Conservation (phyloP, 2,329 filamentous ascomycete genomes). For the Beauveria medogensis region DNA sequence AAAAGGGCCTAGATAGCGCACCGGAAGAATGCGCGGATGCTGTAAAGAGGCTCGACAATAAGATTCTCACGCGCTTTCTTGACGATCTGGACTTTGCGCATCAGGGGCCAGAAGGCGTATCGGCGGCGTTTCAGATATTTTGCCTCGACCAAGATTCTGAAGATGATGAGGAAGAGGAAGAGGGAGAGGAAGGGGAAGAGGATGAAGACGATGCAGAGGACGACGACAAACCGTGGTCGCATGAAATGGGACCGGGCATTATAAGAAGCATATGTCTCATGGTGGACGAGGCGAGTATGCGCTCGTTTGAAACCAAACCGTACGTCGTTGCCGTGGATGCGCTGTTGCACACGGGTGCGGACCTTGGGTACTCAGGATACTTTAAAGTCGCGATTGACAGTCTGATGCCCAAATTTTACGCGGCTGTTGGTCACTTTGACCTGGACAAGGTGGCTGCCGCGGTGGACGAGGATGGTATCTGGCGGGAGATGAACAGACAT, state of each 20-base stretch:
- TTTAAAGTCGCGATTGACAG: not conserved
- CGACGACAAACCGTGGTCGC: not conserved
- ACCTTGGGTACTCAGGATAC: not conserved
- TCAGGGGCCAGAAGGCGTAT: not conserved
- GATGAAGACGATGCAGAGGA: not conserved
- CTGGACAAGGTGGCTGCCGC: not conserved
- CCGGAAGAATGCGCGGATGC: not conserved
- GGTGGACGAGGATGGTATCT: not conserved
- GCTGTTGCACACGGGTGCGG: not conserved
- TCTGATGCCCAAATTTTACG: not conserved
- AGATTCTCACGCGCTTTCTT: not conserved
- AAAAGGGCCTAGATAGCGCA: not conserved
- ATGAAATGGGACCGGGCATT: not conserved
- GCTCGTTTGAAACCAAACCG: not conserved
- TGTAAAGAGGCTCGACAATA: not conserved
- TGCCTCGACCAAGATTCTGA: not conserved
- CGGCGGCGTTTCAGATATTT: not conserved
- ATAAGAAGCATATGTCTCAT: not conserved
- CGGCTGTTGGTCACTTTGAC: not conserved
- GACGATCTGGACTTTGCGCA: not conserved
- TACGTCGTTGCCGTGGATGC: slow-evolving; percentile 4
- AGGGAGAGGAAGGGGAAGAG: not conserved
- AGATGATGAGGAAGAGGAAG: not conserved
- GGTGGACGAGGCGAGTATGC: not conserved
- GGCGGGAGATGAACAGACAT: not conserved